Conservation (phyloP, 176 grass and related monocot genomes). For the Hsuehochloa calcarea region DNA sequence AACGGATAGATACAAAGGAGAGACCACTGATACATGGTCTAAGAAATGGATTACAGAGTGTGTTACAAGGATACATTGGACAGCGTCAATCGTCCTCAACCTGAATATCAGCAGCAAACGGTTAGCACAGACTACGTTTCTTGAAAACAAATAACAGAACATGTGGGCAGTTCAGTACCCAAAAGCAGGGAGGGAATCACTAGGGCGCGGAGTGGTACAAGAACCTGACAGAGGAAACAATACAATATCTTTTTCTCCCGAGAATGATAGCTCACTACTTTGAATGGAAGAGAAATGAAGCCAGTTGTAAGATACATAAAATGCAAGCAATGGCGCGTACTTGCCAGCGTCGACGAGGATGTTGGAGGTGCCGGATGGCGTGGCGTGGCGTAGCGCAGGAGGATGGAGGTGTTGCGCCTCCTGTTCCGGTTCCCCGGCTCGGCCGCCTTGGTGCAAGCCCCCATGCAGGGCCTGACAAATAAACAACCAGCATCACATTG, state of each 20-base stretch:
- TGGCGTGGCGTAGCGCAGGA: constrained; percentile 60
- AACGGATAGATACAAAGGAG: background rate
- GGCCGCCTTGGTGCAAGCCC: constrained; percentile 76
- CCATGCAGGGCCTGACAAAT: constrained; percentile 12
- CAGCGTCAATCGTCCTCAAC: constrained; percentile 71
- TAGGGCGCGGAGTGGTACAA: constrained; percentile 82
- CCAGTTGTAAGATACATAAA: background rate
- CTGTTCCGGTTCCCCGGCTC: constrained; percentile 66
- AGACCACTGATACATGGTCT: background rate
- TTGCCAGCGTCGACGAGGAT: constrained; percentile 87
- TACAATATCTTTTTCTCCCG: background rate
- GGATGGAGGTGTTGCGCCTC: constrained; percentile 83
- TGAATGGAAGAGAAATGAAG: background rate
- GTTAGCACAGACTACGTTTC: constrained; percentile 12
- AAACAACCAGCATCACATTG: background rate
- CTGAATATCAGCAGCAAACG: constrained; percentile 33
- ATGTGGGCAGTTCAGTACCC: constrained; percentile 41
- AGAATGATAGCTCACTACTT: background rate
- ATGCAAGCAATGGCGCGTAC: constrained; percentile 41
- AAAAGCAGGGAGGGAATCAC: constrained; percentile 81
- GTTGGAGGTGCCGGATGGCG: constrained; percentile 55
- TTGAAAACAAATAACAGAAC: background rate
- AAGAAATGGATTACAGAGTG: background rate
- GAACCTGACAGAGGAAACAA: constrained; percentile 59
- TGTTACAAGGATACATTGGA: background rate